A percentile compares a stretch with the other conserved stretches of the same genome.
phyloP scores from a whole-genome alignment of 2,329 filamentous ascomycete species.

The Cercospora citrullina region DNA sequence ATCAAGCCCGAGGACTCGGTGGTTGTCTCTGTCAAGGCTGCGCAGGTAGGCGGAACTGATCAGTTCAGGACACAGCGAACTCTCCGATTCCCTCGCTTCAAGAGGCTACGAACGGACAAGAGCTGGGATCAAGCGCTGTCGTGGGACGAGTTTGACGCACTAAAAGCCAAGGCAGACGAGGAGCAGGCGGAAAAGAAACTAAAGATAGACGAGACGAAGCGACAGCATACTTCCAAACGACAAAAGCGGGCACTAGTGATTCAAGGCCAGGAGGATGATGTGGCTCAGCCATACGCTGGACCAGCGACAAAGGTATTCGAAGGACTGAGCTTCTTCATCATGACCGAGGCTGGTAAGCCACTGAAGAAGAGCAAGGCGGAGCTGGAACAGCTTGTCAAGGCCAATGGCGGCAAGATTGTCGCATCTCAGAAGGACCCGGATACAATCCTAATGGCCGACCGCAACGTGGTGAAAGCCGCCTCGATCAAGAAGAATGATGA shows the following conservation, averaged over 20 bases:
- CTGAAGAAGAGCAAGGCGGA: slow-evolving; percentile 74
- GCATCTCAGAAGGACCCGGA: slow-evolving; percentile 67
- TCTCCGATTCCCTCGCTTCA: slow-evolving; percentile 88
- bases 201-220: slow-evolving; percentile 66
- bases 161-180: slow-evolving; percentile 69
- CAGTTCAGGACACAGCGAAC: slow-evolving; percentile 77
- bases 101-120: slow-evolving; percentile 76
- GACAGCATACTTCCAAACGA: slow-evolving; percentile 59
- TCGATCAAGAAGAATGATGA: slow-evolving; percentile 73
- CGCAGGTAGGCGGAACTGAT: slow-evolving; percentile 71
- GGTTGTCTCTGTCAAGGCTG: slow-evolving; percentile 85
- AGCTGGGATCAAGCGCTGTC: slow-evolving; percentile 79
- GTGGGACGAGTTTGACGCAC: slow-evolving; percentile 70
- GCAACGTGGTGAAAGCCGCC: slow-evolving; percentile 75
- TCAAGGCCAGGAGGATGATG: slow-evolving; percentile 63
- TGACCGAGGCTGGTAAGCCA: slow-evolving; percentile 72
- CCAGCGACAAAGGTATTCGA: slow-evolving; percentile 68
- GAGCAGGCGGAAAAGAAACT: slow-evolving; percentile 72
- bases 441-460: slow-evolving; percentile 77
- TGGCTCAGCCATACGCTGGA: slow-evolving; percentile 55
- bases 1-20: slow-evolving; percentile 86
- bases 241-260: slow-evolving; percentile 71
- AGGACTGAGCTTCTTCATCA: slow-evolving; percentile 74
- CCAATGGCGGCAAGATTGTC: slow-evolving; percentile 75
- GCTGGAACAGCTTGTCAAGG: slow-evolving; percentile 77